Conservation (phyloP, 1,284 basidiomycete species). For the Ustilago crameri region DNA sequence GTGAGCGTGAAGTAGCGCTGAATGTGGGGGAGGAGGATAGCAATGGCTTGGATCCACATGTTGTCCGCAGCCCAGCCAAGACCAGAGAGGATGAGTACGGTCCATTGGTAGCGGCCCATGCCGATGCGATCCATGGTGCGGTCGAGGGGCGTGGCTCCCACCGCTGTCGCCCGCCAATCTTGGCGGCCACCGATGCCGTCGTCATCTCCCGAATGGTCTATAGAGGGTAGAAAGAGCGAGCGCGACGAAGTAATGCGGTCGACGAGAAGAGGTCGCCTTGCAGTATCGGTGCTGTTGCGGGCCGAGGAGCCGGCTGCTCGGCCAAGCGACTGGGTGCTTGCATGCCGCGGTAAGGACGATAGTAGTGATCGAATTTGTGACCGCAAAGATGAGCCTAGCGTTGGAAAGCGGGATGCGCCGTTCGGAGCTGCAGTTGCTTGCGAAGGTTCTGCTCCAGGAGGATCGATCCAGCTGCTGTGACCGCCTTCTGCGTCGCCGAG, state of each 20-base stretch:
- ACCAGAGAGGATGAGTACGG: slow-evolving; percentile 58
- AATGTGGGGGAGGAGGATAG: slow-evolving; percentile 90
- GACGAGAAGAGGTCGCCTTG: slow-evolving; percentile 30
- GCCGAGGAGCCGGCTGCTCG: slow-evolving; percentile 18
- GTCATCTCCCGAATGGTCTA: slow-evolving; percentile 18
- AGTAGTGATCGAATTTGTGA: background rate
- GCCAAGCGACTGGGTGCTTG: slow-evolving; percentile 28
- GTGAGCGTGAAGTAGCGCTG: slow-evolving; percentile 77
- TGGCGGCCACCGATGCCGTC: background rate
- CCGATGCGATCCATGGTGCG: slow-evolving; percentile 86
- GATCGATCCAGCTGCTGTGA: slow-evolving; percentile 33
- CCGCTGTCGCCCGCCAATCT: slow-evolving; percentile 47
- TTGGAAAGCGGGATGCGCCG: background rate
- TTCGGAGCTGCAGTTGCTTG: background rate
- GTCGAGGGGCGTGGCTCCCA: slow-evolving; percentile 50
- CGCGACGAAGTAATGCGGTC: slow-evolving; percentile 31
- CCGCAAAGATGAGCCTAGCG: slow-evolving; percentile 8
- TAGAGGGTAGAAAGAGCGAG: slow-evolving; percentile 32
- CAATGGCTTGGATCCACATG: slow-evolving; percentile 71
- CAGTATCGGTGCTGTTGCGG: slow-evolving; percentile 20
- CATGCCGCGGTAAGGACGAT: slow-evolving; percentile 13
- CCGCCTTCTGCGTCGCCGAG: slow-evolving; percentile 23
- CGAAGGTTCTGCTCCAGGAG: background rate
- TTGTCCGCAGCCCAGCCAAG: slow-evolving; percentile 66
- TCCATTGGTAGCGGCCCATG: slow-evolving; percentile 75